These are phyloP conservation scores for Neonectria hederae DNA, from an alignment of 2,329 filamentous ascomycete species.

Conservation along the genomic window DNA sequence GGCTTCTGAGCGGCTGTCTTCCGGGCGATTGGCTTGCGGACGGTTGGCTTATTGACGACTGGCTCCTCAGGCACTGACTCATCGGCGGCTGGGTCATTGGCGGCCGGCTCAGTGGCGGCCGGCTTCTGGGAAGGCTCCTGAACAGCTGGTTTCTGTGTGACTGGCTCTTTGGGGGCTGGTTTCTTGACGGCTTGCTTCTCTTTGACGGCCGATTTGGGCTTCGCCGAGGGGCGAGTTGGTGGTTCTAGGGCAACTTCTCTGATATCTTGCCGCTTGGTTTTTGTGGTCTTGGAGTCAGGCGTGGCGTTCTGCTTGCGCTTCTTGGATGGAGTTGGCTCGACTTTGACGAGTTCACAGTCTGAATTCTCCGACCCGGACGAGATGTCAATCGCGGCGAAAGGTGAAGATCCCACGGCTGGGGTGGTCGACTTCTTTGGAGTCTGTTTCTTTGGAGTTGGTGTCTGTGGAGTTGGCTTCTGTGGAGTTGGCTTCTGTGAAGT, in stretches of 20 bases:
- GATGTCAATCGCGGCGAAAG: slow-evolving; percentile 30
- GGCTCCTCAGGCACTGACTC: neutral
- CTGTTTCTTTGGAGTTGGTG: neutral
- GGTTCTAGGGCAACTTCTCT: neutral
- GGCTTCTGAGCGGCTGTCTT: neutral
- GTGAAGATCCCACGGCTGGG: slow-evolving; percentile 25
- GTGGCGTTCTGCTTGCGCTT: slow-evolving; percentile 25
- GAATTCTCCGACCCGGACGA: slow-evolving; percentile 30
- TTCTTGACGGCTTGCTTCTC: neutral
- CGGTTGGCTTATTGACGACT: neutral
- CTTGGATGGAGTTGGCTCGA: slow-evolving; percentile 11
- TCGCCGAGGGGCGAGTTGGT: neutral
- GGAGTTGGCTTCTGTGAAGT: neutral
- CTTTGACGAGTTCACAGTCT: slow-evolving; percentile 28
- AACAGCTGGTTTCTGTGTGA: neutral
- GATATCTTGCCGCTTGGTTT: slow-evolving; percentile 19
- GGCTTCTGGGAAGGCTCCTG: neutral
- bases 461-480: slow-evolving; percentile 2
- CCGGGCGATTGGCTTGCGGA: neutral
- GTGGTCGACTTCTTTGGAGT: slow-evolving; percentile 1
- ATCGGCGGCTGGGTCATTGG: neutral
- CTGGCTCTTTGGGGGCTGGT: neutral
- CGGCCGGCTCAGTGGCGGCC: neutral
- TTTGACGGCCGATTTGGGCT: neutral
- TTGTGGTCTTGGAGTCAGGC: slow-evolving; percentile 2